phyloP scores from a whole-genome alignment of 805 yeast genomes.

The Ogataea nakhonphanomensis region DNA sequence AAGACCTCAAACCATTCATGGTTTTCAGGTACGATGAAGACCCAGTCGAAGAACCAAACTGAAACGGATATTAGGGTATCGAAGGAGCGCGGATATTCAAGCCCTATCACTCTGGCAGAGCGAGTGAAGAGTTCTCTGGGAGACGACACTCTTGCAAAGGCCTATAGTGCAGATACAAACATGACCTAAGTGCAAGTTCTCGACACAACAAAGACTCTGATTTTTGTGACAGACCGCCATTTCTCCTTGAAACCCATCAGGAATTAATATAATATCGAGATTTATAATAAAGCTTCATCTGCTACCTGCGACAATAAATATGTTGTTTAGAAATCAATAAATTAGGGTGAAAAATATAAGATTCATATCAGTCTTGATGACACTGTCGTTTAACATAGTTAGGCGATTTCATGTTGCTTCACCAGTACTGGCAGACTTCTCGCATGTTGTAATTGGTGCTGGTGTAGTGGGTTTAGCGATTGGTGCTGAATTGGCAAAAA shows the following conservation, averaged over 20 bases:
- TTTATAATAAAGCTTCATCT: too few species aligned
- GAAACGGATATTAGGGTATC: constrained; percentile 21
- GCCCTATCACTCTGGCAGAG: constrained; percentile 28
- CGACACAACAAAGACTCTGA: not conserved
- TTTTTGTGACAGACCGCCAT: too few species aligned
- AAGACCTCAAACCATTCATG: constrained; percentile 43
- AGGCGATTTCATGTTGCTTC: constrained; percentile 5
- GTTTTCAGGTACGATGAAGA: constrained; percentile 29
- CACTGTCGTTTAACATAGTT: not conserved
- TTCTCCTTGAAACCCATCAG: too few species aligned
- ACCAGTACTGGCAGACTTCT: constrained; percentile 3
- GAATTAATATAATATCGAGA: too few species aligned
- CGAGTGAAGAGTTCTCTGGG: constrained; percentile 24
- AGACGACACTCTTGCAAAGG: constrained; percentile 24
- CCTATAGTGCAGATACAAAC: constrained; percentile 13
- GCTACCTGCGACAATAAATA: too few species aligned
- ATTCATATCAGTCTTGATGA: not conserved
- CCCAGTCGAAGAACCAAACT: not conserved
- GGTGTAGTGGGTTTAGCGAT: constrained; percentile 83
- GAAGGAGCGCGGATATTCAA: constrained; percentile 25
- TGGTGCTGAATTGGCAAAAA: constrained; percentile 60
- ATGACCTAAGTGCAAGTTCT: constrained; percentile 1
- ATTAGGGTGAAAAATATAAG: not conserved
- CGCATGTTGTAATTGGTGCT: constrained; percentile 58
- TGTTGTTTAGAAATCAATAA: too few species aligned